These are phyloP conservation scores for Bauhinia variegata DNA, from an alignment of 306 rosid species.

Conservation along the genomic window DNA sequence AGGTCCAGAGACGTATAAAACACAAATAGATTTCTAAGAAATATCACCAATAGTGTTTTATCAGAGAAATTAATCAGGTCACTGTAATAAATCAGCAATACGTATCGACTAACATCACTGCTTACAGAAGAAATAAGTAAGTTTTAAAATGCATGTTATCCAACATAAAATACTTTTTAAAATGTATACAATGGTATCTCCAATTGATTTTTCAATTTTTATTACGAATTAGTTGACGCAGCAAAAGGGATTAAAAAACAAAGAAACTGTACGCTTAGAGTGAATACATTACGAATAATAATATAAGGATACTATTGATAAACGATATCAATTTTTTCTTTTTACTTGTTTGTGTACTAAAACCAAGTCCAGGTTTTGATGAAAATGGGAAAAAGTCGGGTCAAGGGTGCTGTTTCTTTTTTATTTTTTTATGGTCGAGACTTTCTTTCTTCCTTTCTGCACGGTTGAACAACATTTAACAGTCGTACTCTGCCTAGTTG, in stretches of 20 bases:
- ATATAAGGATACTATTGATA: too few relatives aligned
- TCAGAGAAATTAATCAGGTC: neutral
- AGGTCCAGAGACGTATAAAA: neutral
- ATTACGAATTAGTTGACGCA: constrained; percentile 20
- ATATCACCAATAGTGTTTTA: neutral
- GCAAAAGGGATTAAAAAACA: constrained; percentile 15
- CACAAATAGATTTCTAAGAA: too few relatives aligned
- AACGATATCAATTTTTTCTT: too few relatives aligned
- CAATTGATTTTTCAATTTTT: neutral
- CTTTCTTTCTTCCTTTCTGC: constrained; percentile 3
- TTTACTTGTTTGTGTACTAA: too few relatives aligned
- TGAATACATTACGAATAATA: constrained; percentile 6
- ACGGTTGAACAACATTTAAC: constrained; percentile 42
- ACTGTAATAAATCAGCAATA: neutral
- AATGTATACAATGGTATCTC: constrained; percentile 14
- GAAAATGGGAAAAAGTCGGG: neutral
- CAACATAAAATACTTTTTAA: too few relatives aligned
- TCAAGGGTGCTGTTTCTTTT: neutral
- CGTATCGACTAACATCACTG: neutral
- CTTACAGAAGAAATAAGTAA: constrained; percentile 2
- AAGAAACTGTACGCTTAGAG: constrained; percentile 14
- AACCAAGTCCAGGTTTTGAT: neutral
- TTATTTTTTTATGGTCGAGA: too few relatives aligned
- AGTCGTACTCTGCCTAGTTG: constrained; percentile 11
- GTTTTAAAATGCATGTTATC: too few relatives aligned